Conservation (phyloP, 768 basidiomycete genomes). For the Boletales sp. region DNA sequence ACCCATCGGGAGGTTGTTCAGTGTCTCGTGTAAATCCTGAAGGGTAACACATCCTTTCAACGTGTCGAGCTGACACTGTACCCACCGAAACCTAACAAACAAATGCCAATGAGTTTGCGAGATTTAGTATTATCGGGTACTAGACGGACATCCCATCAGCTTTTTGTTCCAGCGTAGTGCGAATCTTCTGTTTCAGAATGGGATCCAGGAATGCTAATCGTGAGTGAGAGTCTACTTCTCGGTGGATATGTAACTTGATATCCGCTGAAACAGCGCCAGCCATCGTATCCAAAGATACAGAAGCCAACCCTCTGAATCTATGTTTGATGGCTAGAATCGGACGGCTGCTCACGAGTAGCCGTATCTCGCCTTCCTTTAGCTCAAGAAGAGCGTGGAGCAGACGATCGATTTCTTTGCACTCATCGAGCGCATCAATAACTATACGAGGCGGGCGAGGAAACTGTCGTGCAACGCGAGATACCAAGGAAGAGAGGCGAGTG, state of each 20-base stretch:
- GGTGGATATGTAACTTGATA: constrained; percentile 7
- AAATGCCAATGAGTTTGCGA: not conserved
- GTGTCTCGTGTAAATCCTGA: not conserved
- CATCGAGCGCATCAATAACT: constrained; percentile 19
- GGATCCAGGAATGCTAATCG: not conserved
- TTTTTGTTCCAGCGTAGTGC: not conserved
- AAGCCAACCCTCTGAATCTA: constrained; percentile 1
- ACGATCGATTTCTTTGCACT: constrained; percentile 2
- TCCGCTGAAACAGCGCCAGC: not conserved
- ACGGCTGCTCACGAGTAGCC: constrained; percentile 13
- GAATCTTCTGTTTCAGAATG: constrained; percentile 5
- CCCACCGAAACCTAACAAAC: constrained; percentile 1
- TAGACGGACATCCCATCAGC: not conserved
- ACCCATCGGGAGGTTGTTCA: not conserved
- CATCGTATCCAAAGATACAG: constrained; percentile 3
- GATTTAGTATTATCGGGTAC: not conserved
- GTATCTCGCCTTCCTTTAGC: not conserved
- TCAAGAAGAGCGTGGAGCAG: not conserved
- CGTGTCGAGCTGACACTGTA: not conserved
- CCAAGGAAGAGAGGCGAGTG: not conserved
- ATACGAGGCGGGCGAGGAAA: constrained; percentile 1
- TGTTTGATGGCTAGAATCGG: constrained; percentile 5
- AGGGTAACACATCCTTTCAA: not conserved
- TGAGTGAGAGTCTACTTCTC: constrained; percentile 1
- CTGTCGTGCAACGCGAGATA: not conserved